These are phyloP conservation scores for Teratosphaeria nubilosa DNA, from an alignment of 2,329 filamentous ascomycete genomes.

Conservation along the genomic window DNA sequence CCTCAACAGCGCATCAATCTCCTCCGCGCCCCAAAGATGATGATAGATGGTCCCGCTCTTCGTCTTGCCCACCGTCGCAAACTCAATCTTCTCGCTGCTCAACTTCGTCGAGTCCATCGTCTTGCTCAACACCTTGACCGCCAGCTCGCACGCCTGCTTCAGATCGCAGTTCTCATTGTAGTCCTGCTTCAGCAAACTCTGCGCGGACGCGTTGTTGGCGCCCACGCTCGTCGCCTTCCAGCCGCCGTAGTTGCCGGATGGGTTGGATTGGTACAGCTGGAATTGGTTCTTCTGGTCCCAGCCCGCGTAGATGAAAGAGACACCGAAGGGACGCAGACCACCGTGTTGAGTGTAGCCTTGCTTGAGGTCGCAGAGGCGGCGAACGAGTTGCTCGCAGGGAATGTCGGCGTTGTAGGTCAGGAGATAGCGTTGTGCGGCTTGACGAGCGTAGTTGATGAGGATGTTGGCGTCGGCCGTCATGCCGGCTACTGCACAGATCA, in stretches of 20 bases:
- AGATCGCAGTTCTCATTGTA: constrained; percentile 97
- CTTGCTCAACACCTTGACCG: constrained; percentile 98
- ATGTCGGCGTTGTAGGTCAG: constrained; percentile 99
- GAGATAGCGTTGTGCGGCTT: constrained; percentile 93
- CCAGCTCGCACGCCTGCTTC: constrained; percentile 92
- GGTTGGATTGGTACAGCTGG: constrained; percentile 98
- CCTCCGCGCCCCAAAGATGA: constrained; percentile 90
- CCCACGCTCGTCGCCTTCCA: constrained; percentile 99
- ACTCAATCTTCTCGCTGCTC: constrained; percentile 99
- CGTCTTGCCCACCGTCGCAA: constrained; percentile 93
- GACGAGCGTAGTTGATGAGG: constrained; percentile 98
- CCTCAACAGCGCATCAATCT: constrained; percentile 88
- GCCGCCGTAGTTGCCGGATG: constrained; percentile 95
- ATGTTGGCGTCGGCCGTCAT: constrained; percentile 99
- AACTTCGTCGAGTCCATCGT: constrained; percentile 99
- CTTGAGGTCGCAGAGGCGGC: constrained; percentile 92
- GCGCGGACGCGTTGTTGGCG: constrained; percentile 94
- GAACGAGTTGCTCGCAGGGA: constrained; percentile 95
- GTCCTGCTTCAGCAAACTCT: constrained; percentile 95
- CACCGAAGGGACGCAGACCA: constrained; percentile 93
- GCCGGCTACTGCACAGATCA: constrained; percentile 98
- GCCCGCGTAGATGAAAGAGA: constrained; percentile 98
- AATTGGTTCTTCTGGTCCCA: constrained; percentile 95
- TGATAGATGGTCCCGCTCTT: constrained; percentile 96
- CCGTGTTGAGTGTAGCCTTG: constrained; percentile 99